Conservation (phyloP, 176 grass and related monocot genomes). For the Avena eriantha region DNA sequence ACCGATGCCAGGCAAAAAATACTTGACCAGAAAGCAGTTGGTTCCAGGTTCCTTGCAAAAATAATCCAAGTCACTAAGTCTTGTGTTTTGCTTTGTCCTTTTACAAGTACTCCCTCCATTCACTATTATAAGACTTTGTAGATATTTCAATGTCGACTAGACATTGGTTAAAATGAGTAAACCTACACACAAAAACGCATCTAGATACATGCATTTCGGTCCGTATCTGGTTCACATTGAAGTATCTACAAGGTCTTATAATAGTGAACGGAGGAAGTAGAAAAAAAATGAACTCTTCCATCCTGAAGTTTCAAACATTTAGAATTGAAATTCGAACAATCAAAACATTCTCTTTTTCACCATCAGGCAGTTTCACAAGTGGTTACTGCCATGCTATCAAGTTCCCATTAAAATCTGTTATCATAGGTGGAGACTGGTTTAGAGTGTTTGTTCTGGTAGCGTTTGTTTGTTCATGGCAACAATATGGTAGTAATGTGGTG, state of each 20-base stretch:
- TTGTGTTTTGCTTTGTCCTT: background rate
- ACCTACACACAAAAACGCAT: too few species aligned
- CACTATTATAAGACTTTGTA: too few species aligned
- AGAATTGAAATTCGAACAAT: background rate
- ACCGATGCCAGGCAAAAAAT: background rate
- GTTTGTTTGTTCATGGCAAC: background rate
- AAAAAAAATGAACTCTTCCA: background rate
- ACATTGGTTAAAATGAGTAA: too few species aligned
- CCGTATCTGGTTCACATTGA: too few species aligned
- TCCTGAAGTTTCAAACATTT: constrained; percentile 2
- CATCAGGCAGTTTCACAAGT: background rate
- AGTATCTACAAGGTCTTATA: too few species aligned
- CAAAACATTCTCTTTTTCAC: background rate
- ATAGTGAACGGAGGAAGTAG: too few species aligned
- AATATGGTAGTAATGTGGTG: background rate
- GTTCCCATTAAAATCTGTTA: background rate
- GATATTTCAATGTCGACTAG: too few species aligned
- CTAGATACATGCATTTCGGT: too few species aligned
- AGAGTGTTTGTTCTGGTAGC: background rate
- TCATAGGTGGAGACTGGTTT: background rate
- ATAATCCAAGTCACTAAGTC: constrained; percentile 8
- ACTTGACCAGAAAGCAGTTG: constrained; percentile 21
- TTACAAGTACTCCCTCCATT: background rate
- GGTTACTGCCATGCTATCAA: background rate
- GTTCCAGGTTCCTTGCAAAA: constrained; percentile 15